A percentile compares a stretch with the other conserved stretches of the same genome.
These are phyloP conservation scores for Fistulifera pelliculosa DNA, from an alignment of 108 stramenopile species.

Conservation along the genomic window DNA sequence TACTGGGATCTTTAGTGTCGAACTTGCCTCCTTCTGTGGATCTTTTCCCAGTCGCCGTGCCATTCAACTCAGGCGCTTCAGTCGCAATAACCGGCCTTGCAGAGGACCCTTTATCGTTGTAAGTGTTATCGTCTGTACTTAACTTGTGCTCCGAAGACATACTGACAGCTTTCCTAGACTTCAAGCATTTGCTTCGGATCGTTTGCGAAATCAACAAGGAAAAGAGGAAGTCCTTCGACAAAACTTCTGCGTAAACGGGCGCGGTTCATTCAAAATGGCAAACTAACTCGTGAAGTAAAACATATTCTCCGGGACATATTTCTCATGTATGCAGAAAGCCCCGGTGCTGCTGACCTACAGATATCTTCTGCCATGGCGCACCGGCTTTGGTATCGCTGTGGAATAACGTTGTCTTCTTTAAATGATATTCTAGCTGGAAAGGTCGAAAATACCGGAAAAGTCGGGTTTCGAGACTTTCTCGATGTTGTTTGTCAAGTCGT, in stretches of 20 bases:
- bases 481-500: slow-evolving; percentile 13
- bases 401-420: slow-evolving; percentile 21
- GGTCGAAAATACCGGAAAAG: neutral
- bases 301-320: slow-evolving; percentile 22
- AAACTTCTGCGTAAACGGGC: slow-evolving; percentile 6
- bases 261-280: slow-evolving; percentile 15
- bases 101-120: slow-evolving; percentile 15
- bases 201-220: neutral
- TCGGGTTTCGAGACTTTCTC: slow-evolving; percentile 17
- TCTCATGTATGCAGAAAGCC: slow-evolving; percentile 12
- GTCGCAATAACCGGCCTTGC: slow-evolving; percentile 35
- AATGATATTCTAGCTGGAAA: slow-evolving; percentile 1
- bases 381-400: slow-evolving; percentile 44
- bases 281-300: slow-evolving; percentile 9
- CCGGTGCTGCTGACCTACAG: neutral
- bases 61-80: slow-evolving; percentile 27
- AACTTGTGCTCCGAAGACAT: too few relatives aligned
- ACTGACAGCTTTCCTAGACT: slow-evolving; percentile 3
- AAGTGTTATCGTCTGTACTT: neutral
- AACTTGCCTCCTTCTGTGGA: slow-evolving; percentile 25
- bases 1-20: slow-evolving; percentile 33
- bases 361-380: slow-evolving; percentile 19
- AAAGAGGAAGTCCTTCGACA: slow-evolving; percentile 6
- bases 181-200: slow-evolving; percentile 1
- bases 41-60: slow-evolving; percentile 33